Conservation (phyloP, 2,329 filamentous ascomycete genomes). For the Didymella sp. region DNA sequence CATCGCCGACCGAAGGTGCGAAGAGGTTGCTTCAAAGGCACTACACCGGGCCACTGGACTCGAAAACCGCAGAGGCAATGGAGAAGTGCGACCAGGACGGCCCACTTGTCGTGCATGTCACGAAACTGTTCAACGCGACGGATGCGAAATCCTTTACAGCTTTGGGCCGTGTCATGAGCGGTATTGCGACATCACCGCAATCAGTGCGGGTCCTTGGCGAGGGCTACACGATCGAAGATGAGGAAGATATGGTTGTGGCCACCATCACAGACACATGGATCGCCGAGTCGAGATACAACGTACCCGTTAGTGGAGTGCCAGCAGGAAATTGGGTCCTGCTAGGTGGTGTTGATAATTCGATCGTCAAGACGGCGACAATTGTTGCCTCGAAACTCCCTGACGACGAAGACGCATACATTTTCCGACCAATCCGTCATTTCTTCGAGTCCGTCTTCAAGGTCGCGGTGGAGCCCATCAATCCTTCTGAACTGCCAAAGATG, state of each 20-base stretch:
- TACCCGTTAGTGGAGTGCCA: slow-evolving; percentile 88
- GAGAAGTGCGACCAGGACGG: slow-evolving; percentile 84
- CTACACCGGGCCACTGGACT: slow-evolving; percentile 90
- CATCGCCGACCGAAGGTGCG: slow-evolving; percentile 82
- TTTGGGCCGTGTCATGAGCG: slow-evolving; percentile 91
- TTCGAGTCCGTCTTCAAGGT: slow-evolving; percentile 98
- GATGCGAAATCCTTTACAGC: slow-evolving; percentile 93
- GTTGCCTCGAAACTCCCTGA: slow-evolving; percentile 81
- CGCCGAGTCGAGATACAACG: slow-evolving; percentile 89
- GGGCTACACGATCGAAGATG: slow-evolving; percentile 93
- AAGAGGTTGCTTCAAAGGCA: slow-evolving; percentile 80
- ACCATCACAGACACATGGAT: slow-evolving; percentile 89
- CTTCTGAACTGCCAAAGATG: slow-evolving; percentile 98
- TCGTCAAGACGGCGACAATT: slow-evolving; percentile 95
- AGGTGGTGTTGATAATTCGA: slow-evolving; percentile 93
- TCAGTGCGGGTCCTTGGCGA: slow-evolving; percentile 92
- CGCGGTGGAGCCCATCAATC: slow-evolving; percentile 96
- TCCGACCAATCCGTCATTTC: slow-evolving; percentile 90
- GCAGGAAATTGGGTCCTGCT: slow-evolving; percentile 94
- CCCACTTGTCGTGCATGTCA: slow-evolving; percentile 87
- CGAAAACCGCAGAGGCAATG: slow-evolving; percentile 81
- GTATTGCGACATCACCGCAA: slow-evolving; percentile 80
- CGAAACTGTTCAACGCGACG: slow-evolving; percentile 87
- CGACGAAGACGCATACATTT: slow-evolving; percentile 93
- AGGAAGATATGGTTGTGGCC: slow-evolving; percentile 93